These are phyloP conservation scores for Alliaria petiolata DNA, from an alignment of 345 rosid genomes.

Conservation along the genomic window DNA sequence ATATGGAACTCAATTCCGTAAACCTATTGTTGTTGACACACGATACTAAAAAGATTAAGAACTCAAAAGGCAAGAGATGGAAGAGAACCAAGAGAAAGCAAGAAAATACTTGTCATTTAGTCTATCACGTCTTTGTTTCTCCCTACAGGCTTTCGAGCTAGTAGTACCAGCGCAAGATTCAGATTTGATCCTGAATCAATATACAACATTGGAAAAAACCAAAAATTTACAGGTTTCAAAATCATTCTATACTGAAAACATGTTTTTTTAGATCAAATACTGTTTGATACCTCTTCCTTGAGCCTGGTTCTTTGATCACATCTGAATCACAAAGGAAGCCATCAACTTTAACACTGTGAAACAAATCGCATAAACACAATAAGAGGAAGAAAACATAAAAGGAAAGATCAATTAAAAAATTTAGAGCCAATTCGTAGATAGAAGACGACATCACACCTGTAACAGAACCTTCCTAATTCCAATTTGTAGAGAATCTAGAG, in stretches of 20 bases:
- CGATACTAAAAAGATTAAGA: background rate
- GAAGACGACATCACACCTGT: background rate
- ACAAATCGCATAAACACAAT: slow-evolving; percentile 24
- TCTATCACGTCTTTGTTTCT: slow-evolving; percentile 90
- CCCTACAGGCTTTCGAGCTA: slow-evolving; percentile 94
- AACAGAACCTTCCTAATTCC: background rate
- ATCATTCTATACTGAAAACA: background rate
- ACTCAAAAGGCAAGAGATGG: background rate
- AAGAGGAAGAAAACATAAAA: too few relatives aligned
- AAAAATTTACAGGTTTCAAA: background rate
- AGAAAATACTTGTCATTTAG: slow-evolving; percentile 82
- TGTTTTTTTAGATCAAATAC: background rate
- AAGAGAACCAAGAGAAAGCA: slow-evolving; percentile 4
- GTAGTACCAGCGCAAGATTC: slow-evolving; percentile 48
- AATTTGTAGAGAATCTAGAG: background rate
- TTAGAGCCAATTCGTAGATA: background rate
- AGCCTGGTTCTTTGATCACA: slow-evolving; percentile 58
- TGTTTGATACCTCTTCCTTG: slow-evolving; percentile 65
- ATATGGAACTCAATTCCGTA: slow-evolving; percentile 64
- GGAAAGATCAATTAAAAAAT: background rate
- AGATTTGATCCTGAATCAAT: slow-evolving; percentile 42
- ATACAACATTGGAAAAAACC: background rate
- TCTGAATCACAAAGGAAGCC: slow-evolving; percentile 69
- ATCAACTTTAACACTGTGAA: slow-evolving; percentile 61
- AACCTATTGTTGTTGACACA: slow-evolving; percentile 49